phyloP scores from a whole-genome alignment of 441 rosid species.

The Geranium incanum region DNA sequence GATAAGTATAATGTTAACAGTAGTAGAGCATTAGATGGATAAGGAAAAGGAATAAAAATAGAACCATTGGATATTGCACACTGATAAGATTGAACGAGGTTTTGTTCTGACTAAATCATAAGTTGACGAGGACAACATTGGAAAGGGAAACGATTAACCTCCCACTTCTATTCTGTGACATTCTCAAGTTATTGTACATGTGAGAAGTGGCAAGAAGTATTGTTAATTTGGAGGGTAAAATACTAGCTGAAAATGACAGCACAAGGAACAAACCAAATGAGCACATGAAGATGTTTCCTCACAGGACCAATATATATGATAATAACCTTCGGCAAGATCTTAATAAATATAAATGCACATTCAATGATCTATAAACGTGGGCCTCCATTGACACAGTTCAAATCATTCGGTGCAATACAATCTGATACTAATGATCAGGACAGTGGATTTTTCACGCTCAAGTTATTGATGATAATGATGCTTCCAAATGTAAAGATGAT shows the following conservation, averaged over 20 bases:
- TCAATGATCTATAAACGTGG: neutral
- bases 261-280: neutral
- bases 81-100: neutral
- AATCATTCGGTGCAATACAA: conserved; percentile 7
- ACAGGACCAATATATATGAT: neutral
- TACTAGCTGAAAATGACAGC: conserved; percentile 3
- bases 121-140: neutral
- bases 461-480: neutral
- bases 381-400: neutral
- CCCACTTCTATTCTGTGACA: neutral
- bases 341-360: conserved; percentile 7
- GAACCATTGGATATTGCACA: neutral
- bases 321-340: neutral
- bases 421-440: neutral
- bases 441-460: neutral
- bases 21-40: neutral
- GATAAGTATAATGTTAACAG: neutral
- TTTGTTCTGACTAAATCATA: neutral
- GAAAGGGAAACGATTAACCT: neutral
- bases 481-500: neutral
- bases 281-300: neutral
- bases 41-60: neutral
- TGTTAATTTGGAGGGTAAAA: neutral
- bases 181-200: neutral
- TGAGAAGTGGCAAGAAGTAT: conserved; percentile 1